Percentiles rank a stretch among this genome's conserved stretches.
Evolutionary conservation across 192 early-diverging fungal genomes (phyloP).

Genomic region (Lobosporangium transversale): DNA sequence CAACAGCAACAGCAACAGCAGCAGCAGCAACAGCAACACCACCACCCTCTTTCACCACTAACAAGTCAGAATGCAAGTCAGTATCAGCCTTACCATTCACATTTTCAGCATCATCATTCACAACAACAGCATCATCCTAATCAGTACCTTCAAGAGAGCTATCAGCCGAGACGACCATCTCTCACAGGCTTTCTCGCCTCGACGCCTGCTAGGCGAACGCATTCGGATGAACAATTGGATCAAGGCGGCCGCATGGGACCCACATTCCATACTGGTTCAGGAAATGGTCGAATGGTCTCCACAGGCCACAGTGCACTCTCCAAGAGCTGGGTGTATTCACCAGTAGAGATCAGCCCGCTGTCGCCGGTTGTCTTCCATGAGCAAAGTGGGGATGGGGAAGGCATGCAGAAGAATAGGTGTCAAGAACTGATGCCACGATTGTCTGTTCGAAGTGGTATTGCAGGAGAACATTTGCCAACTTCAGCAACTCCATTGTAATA

Average conservation of each 20-base stretch:
- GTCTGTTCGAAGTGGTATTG: background rate
- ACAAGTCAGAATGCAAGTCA: background rate
- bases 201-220: conserved; percentile 5
- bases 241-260: background rate
- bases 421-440: conserved; percentile 1
- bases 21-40: conserved; percentile 3
- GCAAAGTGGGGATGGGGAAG: background rate
- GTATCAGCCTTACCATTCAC: background rate
- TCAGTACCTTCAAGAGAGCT: conserved; percentile 3
- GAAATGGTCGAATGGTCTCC: background rate
- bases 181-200: no score
- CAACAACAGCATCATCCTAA: conserved; percentile 1
- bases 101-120: background rate
- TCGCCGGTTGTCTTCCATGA: conserved; percentile 15
- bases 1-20: conserved; percentile 16
- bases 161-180: conserved; percentile 21
- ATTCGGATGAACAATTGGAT: conserved; percentile 33
- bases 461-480: background rate
- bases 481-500: background rate
- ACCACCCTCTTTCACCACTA: no score
- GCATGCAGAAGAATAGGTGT: background rate
- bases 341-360: conserved; percentile 17
- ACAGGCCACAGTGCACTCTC: conserved; percentile 30
- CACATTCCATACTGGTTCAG: background rate
- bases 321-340: conserved; percentile 35